phyloP scores from a whole-genome alignment of 345 rosid genomes.

The Carallia brachiata region DNA sequence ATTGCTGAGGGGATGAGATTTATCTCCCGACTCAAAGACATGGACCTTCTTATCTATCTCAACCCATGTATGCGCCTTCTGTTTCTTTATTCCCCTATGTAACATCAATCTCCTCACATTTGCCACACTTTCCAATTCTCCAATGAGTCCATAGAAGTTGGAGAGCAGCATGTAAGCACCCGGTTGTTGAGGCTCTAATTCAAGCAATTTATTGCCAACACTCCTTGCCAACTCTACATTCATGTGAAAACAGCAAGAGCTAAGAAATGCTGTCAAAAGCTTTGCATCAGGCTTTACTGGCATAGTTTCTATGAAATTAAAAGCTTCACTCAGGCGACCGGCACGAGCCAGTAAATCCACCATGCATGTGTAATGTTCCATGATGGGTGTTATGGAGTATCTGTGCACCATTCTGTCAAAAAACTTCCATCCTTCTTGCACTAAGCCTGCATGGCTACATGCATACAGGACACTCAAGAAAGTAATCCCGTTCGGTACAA shows the following conservation, averaged over 20 bases:
- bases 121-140: constrained; percentile 23
- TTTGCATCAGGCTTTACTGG: constrained; percentile 25
- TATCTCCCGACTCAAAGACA: constrained; percentile 31
- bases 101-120: constrained; percentile 31
- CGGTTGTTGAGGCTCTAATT: constrained; percentile 28
- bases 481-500: constrained; percentile 19
- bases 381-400: constrained; percentile 22
- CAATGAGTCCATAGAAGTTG: constrained; percentile 19
- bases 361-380: constrained; percentile 32
- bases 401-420: constrained; percentile 13
- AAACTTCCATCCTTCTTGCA: constrained; percentile 18
- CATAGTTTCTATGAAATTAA: constrained; percentile 23
- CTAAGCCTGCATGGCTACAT: constrained; percentile 28
- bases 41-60: constrained; percentile 21
- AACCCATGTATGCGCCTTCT: constrained; percentile 21
- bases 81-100: constrained; percentile 26
- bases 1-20: constrained; percentile 22
- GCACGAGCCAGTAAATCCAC: constrained; percentile 29
- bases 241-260: constrained; percentile 26
- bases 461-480: constrained; percentile 27
- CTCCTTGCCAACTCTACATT: constrained; percentile 19
- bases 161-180: constrained; percentile 33
- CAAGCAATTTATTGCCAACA: constrained; percentile 20
- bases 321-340: constrained; percentile 13
- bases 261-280: constrained; percentile 26